Evolutionary conservation across 768 basidiomycete species (phyloP), one percentile per base, ranked within the genome.

Genomic region (Boletellus emodensis): DNA sequence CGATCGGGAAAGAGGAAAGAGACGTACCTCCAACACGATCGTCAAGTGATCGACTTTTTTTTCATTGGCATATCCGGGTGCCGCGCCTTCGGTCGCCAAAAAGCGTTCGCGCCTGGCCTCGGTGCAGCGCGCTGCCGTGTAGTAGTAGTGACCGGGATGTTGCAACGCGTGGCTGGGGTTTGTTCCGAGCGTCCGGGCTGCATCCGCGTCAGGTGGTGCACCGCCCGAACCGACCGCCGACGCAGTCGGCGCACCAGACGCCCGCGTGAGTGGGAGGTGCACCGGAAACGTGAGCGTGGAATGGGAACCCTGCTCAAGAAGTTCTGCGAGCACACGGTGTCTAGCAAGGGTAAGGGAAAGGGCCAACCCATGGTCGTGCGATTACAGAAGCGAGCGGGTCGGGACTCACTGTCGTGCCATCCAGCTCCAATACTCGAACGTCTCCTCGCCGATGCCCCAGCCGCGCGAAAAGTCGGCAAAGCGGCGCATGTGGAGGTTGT

Each of bases 371-470:
- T 15, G 9, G 24, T 9, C 18, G 5, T 15, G 15, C 33, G 3
- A 4, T 26, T 26, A 4, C 20, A 3, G 20, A 20, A 20, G 20
- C 34, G 9, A 28, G 1, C 28, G 9, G 28, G 28, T 4, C 28
- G 8, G 10, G 15, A 76, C 87, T 49, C 60, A 93, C 90, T 96
- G 94, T 63, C 93, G 75, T 8, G 91, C 88, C 48, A 94, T 76
- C 95, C 94, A 99, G 57, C 89, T 90, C 95, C 95, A 97, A 63
- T 86, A 97, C 65, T 98, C 96, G 57, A 90, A 97, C 0, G 91
- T 96, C 61, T 94, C 90, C 60, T 94, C 92, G 14, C 94, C 94
- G 48, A 97, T 97, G 8, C 91, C 90, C 95, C 96, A 97, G 1
- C 87, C 85, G 17, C 87, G 73, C 6, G 89, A 88, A 57, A 99